A percentile compares a stretch with the other conserved stretches of the same genome.
These are phyloP conservation scores for Didymella glomerata DNA, from an alignment of 2,329 filamentous ascomycete genomes.

Conservation along the genomic window DNA sequence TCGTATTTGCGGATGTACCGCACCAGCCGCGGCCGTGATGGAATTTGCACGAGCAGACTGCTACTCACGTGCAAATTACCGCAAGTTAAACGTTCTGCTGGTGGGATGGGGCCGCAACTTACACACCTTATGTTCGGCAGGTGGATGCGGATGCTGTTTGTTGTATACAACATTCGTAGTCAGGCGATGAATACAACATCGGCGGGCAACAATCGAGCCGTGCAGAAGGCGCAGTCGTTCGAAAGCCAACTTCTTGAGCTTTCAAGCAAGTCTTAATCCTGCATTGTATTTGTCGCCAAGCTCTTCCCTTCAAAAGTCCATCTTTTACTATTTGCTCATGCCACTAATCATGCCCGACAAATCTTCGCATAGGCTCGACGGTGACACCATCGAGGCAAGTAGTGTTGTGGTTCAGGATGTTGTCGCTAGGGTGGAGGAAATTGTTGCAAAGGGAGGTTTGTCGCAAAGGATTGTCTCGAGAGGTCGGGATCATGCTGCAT, in stretches of 20 bases:
- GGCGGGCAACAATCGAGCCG: background rate
- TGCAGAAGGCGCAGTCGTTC: background rate
- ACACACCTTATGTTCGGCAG: background rate
- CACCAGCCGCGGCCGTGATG: constrained; percentile 12
- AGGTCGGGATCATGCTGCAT: background rate
- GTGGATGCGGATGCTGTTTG: background rate
- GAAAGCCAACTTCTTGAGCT: background rate
- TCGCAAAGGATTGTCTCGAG: constrained; percentile 3
- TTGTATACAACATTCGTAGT: background rate
- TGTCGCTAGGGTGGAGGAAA: constrained; percentile 4
- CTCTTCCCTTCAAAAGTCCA: background rate
- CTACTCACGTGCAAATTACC: background rate
- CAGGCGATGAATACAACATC: background rate
- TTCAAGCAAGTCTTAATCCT: background rate
- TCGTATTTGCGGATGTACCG: constrained; percentile 1
- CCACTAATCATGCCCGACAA: background rate
- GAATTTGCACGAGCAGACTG: background rate
- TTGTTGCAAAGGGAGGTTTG: constrained; percentile 4
- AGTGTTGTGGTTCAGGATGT: background rate
- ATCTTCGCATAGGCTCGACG: background rate
- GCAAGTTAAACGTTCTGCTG: background rate
- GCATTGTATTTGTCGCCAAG: background rate
- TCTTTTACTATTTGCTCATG: background rate
- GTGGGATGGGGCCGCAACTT: background rate
- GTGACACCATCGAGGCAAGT: background rate